Conservation (phyloP, 2,329 filamentous ascomycete genomes). For the Alternaria arbusti region DNA sequence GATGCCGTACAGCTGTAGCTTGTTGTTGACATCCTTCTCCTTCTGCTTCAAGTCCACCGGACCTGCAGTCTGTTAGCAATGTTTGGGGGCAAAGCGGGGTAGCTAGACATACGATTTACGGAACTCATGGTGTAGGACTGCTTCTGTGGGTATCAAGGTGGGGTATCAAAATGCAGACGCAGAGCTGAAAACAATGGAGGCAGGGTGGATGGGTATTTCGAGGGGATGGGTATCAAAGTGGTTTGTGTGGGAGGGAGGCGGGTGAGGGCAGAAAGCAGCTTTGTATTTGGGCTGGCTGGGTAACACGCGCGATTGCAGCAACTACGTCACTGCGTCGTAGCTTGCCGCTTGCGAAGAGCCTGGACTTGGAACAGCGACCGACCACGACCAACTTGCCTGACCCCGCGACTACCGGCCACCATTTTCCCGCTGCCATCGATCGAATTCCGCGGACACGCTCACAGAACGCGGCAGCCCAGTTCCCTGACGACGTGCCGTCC, state of each 20-base stretch:
- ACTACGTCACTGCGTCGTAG: slow-evolving; percentile 20
- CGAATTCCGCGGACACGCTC: slow-evolving; percentile 2
- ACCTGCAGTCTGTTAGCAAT: slow-evolving; percentile 66
- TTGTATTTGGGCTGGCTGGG: slow-evolving; percentile 25
- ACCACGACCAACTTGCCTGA: slow-evolving; percentile 6
- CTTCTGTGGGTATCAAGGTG: slow-evolving; percentile 33
- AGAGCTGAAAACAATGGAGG: slow-evolving; percentile 27
- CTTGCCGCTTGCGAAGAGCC: slow-evolving; percentile 9
- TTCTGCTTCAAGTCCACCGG: slow-evolving; percentile 76
- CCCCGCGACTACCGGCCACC: slow-evolving; percentile 6
- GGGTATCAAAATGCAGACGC: slow-evolving; percentile 41
- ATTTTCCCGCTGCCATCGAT: neutral
- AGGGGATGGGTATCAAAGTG: slow-evolving; percentile 13
- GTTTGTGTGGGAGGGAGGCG: slow-evolving; percentile 9
- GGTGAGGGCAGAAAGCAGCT: slow-evolving; percentile 20
- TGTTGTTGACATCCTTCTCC: slow-evolving; percentile 86
- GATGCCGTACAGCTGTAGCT: slow-evolving; percentile 95
- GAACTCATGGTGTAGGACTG: slow-evolving; percentile 33
- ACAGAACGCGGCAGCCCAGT: neutral
- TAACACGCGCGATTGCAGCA: slow-evolving; percentile 20
- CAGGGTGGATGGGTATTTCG: slow-evolving; percentile 11
- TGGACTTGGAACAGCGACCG: slow-evolving; percentile 9
- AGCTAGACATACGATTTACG: slow-evolving; percentile 31
- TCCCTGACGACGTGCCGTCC: neutral
- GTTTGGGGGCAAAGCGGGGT: slow-evolving; percentile 12